Evolutionary conservation across 345 rosid genomes (phyloP), one percentile per base, ranked within the genome.

Genomic region (Acer negundo): DNA sequence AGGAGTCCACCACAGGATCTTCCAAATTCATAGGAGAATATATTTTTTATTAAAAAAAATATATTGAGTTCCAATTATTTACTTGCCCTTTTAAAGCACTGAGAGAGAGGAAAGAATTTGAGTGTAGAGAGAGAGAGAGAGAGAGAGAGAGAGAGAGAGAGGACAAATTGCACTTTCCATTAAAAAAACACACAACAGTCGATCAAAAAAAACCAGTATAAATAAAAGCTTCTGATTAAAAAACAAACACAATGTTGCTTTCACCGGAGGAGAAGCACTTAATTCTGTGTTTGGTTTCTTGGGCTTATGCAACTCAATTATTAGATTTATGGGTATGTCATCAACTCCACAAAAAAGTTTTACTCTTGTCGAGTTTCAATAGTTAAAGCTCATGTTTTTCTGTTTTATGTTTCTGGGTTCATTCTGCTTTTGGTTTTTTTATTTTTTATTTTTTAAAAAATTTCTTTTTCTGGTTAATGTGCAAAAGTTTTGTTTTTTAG

Each of bases 1-100:
- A 80, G 69, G 67, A 56, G 82, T 81, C 83, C 80, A 82, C 79
- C 80, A 26, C 20, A 77, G 89, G 79, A 85, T 84, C 89, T 88
- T 90, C 94, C 94, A 72, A 88, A 84, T 82, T 87, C 90, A 83
- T 87, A 84, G 94, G 94, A 90, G 91, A 79, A 74, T 0, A 5
- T 2, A 12, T 49, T 58, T 3, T 26, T 24, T 26, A 26, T 63
- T 9, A 15, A 22, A 3, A 10, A 11, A 23, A 24, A 59, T 62
- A 67, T 62, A 51, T 55, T 69, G 69, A 20, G 69, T 40, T 65
- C 59, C 66, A 42, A 67, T 35, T 72, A 19, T 77, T 67, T 6
- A 38, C 51, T 75, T 8, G 2, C 35, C 56, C 19, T 51, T 51
- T 26, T 72, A 53, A 26, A 44, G 31, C 28, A 23, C 44, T 24